Percentiles rank a stretch among this genome's conserved stretches.
These are phyloP conservation scores for Vittaforma corneae DNA, from an alignment of 371 early-diverging fungal species.

Conservation along the genomic window DNA sequence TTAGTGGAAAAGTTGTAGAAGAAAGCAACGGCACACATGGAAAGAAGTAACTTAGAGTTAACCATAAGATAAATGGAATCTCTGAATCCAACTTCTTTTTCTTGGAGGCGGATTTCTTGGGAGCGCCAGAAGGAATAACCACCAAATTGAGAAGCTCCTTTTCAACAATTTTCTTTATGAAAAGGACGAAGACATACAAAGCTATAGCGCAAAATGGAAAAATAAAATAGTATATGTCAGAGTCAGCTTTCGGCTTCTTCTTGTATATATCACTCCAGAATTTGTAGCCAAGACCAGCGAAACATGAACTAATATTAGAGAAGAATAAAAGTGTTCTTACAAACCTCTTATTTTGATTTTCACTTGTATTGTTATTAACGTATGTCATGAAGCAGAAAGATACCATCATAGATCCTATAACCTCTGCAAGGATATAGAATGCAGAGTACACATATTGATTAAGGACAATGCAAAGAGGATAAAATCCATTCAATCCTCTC, in stretches of 20 bases:
- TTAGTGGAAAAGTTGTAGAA: constrained; percentile 14
- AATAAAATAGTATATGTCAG: background rate
- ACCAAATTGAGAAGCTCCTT: background rate
- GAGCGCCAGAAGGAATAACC: background rate
- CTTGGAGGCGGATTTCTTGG: constrained; percentile 2
- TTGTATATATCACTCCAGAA: background rate
- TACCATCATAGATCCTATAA: constrained; percentile 11
- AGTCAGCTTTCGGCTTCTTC: background rate
- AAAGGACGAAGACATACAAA: background rate
- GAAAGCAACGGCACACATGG: constrained; percentile 1
- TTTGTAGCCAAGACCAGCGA: background rate
- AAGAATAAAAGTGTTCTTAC: constrained; percentile 7
- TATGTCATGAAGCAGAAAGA: constrained; percentile 14
- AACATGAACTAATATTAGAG: constrained; percentile 5
- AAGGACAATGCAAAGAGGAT: background rate
- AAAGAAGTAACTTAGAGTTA: constrained; percentile 6
- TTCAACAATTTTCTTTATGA: constrained; percentile 1
- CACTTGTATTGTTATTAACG: background rate
- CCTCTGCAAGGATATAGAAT: constrained; percentile 22
- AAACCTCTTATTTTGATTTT: constrained; percentile 6
- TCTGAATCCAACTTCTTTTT: background rate
- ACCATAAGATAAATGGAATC: background rate
- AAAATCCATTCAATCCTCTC: background rate
- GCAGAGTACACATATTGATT: constrained; percentile 9
- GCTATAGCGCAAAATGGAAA: background rate